These are phyloP conservation scores for Schizosaccharomyces pombe DNA, from an alignment of 805 yeast genomes.

Conservation along the genomic window DNA sequence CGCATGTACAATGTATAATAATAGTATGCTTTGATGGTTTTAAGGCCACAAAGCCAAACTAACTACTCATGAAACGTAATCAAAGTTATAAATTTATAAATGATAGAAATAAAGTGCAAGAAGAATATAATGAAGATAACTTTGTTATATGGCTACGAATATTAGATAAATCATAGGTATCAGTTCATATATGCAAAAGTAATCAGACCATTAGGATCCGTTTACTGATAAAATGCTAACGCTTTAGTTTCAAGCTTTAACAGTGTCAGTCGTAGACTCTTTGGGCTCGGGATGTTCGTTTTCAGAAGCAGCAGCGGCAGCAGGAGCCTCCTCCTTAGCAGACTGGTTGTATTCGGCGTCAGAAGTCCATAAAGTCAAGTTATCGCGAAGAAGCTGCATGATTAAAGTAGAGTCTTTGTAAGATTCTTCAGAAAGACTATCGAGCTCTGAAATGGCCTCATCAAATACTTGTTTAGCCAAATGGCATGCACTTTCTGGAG, in stretches of 20 bases:
- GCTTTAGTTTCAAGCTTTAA: not conserved
- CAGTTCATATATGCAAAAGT: not conserved
- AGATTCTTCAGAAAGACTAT: slow-evolving; percentile 89
- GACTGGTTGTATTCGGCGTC: slow-evolving; percentile 70
- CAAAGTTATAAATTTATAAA: not conserved
- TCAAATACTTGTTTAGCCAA: slow-evolving; percentile 97
- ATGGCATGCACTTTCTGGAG: slow-evolving; percentile 97
- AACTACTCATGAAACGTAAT: no score
- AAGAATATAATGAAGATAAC: not conserved
- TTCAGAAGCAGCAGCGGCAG: slow-evolving; percentile 11
- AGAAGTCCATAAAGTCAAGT: slow-evolving; percentile 91
- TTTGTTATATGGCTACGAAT: not conserved
- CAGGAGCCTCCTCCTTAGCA: slow-evolving; percentile 25
- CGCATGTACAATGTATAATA: no score
- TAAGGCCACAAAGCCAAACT: no score
- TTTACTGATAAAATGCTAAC: no score
- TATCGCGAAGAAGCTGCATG: slow-evolving; percentile 96
- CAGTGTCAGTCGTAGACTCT: not conserved
- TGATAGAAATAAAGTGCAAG: not conserved
- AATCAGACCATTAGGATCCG: no score
- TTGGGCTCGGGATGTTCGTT: not conserved
- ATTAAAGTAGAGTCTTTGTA: slow-evolving; percentile 95
- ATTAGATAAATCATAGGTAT: not conserved
- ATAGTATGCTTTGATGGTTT: no score
- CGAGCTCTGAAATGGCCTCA: slow-evolving; percentile 96